Evolutionary conservation across 352 stramenopile genomes (phyloP), one percentile per base, ranked within the genome.

Genomic region (Thalassiosira ordinaria): DNA sequence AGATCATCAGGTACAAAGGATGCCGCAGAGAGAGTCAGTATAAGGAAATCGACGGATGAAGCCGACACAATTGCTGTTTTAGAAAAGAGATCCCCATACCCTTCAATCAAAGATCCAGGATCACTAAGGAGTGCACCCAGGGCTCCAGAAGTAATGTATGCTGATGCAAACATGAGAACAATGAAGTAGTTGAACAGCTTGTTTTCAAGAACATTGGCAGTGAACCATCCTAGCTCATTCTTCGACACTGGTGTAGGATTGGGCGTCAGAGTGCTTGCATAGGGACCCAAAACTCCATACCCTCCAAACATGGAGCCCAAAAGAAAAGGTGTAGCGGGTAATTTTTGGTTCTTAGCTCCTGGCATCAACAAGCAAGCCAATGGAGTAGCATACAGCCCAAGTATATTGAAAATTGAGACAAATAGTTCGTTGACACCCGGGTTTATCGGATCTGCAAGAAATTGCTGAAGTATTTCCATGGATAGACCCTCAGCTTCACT

Each of bases 371-470:
- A 39, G 44, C 76, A 84, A 11, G 87, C 78, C 7, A 91, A 53
- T n/a, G 85, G 76, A 16, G 88, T 37, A 18, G 81, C 78, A 29
- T 87, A 82, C 3, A 89, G 39, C 11, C 77, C 82, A 11, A 92
- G 73, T 6, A 83, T 27, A 61, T 92, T 91, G 56, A 90, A 92
- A 18, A 91, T 61, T 16, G 78, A 65, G 0, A 83, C 44, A 51
- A 90, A 92, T 6, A 90, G 41, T 57, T 86, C 75, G 74, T 91
- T 91, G 53, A 82, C 73, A 9, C 82, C 82, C n/a, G 81, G 81
- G 29, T 88, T 80, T 13, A 77, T 29, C 18, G 87, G 82, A 77
- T 89, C 60, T 4, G 52, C 59, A 37, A 88, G 59, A 73, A 87
- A 84, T 24, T 69, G 44, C 31, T 77, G 35, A 0, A 88, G 49